Base-by-base conservation (phyloP, 352 stramenopile species). In the Phytophthora uliginosa region DNA sequence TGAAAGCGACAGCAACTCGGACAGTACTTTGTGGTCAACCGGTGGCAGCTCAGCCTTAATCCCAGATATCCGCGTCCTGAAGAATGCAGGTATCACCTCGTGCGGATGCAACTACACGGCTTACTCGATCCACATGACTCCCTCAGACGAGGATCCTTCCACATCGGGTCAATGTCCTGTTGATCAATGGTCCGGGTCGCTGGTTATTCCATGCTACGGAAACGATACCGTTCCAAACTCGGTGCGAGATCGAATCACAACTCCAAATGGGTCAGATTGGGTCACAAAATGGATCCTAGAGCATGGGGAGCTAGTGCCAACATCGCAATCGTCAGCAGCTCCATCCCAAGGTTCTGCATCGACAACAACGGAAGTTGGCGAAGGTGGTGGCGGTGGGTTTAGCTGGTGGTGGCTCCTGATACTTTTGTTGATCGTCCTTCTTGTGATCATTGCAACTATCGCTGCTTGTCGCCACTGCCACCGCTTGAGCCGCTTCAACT, bases 141-240 rank as follows among this genome's bases (percentile, higher is more conserved):
- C 9, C 18, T 33, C 15, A 17, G 18, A 31, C 12, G 36, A 28
- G 7, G 50, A 75, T 31, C 20, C 7, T 12, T 60, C 58, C 1
- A 36, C 6, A n/a, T 38, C 20, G n/a, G 55, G 51, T 4, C 34
- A 55, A 26, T 87, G 80, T 48, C 45, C 57, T 2, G 8, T 18
- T 33, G 61, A 33, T 8, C 63, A 63, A 12, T 56, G 53, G 13
- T 72, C 60, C 53, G 53, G 54, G 10, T 82, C 80, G 6, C 22
- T 82, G n/a, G 55, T 74, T 8, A 67, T 85, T 4, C 80, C 80
- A 0, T 87, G 80, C 15, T 81, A 82, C 58, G 59, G 66, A 3
- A 73, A 62, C 8, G 31, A 64, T 18, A 68, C 24, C 12, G 26
- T 68, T 10, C 64, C 74, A 17, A 45, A 66, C 3, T 31, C 53